Evolutionary conservation across 2,329 filamentous ascomycete genomes (phyloP), one percentile per base, ranked within the genome.

Genomic region (Sporothrix pallida): DNA sequence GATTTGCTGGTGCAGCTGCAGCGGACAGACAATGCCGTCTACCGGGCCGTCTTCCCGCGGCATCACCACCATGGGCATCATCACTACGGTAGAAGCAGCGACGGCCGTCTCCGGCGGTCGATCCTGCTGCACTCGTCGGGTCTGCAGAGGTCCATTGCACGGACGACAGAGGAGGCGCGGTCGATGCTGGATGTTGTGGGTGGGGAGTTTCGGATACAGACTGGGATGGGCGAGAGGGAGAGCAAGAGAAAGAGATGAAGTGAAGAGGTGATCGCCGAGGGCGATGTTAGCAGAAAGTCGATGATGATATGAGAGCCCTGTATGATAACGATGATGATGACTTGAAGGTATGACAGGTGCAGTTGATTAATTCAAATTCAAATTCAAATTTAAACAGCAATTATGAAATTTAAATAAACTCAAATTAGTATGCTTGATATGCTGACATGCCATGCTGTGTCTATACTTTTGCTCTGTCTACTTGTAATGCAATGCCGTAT

Each of bases 1-100:
- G 73, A 75, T 15, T 48, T 75, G 10, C 48, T 74, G 12, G 17
- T 46, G 13, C 73, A 72, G 52, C 69, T 75, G 9, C 73, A 63
- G 12, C 56, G 48, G 8, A 73, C 73, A 0, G 74, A 75, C 63
- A 65, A 70, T 26, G 20, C 54, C n/a, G 62, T 74, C 13, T 72
- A 72, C 52, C 73, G 70, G 3, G 42, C 63, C 13, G n/a, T 72
- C 26, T 63, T 72, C 69, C 73, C 62, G 26, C 72, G 60, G 3
- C n/a, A 62, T 13, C 20, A 52, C 10, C 65, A 70, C 23, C 52
- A 70, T 26, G 48, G 23, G 7, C 67, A 42, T 10, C 23, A 52
- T 42, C 54, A 42, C 17, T 13, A 26, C n/a, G 6, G n/a, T 37
- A 9, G n/a, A 8, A 20, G 50, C n/a, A 1, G 48, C 2, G 31